Evolutionary conservation across 1,139 yeast genomes (phyloP).

Genomic region (Geotrichum bryndzae): DNA sequence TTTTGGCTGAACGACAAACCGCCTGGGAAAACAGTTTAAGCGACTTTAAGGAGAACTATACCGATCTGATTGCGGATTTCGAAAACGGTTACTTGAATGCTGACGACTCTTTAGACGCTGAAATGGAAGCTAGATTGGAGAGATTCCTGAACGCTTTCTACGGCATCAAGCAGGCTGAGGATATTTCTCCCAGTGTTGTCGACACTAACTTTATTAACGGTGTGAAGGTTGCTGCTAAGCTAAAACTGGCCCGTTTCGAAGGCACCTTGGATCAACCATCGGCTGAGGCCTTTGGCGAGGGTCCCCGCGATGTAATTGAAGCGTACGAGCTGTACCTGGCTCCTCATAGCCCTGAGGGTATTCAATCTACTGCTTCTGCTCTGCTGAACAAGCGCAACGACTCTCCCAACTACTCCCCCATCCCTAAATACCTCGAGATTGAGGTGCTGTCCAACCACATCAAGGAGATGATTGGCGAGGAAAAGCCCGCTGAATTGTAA

Average conservation of each 20-base stretch:
- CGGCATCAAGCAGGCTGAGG: constrained; percentile 52
- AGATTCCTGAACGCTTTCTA: constrained; percentile 76
- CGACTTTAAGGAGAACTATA: constrained; percentile 42
- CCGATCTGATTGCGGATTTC: constrained; percentile 52
- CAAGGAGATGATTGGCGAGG: constrained; percentile 5
- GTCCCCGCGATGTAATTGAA: constrained; percentile 44
- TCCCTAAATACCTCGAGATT: constrained; percentile 5
- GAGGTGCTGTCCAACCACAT: constrained; percentile 3
- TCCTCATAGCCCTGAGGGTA: constrained; percentile 42
- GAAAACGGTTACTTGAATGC: constrained; percentile 52
- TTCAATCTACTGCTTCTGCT: constrained; percentile 21
- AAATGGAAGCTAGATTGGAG: constrained; percentile 60
- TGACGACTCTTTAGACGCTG: constrained; percentile 51
- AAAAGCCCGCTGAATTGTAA: neutral
- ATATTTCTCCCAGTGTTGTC: constrained; percentile 40
- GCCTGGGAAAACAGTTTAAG: constrained; percentile 59
- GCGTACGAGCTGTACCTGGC: constrained; percentile 46
- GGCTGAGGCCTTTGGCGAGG: constrained; percentile 24
- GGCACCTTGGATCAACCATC: constrained; percentile 22
- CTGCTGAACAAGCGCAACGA: constrained; percentile 4
- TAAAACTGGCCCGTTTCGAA: constrained; percentile 51
- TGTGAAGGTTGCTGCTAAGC: constrained; percentile 55
- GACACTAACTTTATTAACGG: constrained; percentile 65
- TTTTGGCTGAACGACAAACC: constrained; percentile 76
- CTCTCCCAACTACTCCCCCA: neutral